Evolutionary conservation across 2,329 filamentous ascomycete genomes (phyloP).

Genomic region (Xylariaceae sp.): DNA sequence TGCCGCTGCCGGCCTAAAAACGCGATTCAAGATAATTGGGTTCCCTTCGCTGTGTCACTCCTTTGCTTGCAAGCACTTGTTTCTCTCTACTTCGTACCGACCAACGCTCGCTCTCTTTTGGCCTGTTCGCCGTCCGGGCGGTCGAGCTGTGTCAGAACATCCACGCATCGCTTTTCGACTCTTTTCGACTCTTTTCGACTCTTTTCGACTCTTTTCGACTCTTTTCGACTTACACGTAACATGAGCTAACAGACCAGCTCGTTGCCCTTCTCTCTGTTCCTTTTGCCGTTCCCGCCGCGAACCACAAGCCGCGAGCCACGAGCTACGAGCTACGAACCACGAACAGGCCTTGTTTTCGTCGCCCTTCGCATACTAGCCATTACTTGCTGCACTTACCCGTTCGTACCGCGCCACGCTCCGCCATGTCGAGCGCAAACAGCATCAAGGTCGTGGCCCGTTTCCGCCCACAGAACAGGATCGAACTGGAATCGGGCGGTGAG

Average conservation of each 20-base stretch:
- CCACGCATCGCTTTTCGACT: not conserved
- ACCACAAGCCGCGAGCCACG: not conserved
- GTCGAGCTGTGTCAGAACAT: constrained; percentile 24
- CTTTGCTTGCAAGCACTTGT: constrained; percentile 1
- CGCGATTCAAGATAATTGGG: constrained; percentile 16
- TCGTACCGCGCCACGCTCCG: constrained; percentile 31
- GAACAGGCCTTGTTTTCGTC: not conserved
- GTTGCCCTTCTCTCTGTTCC: constrained; percentile 7
- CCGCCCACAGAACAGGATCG: constrained; percentile 92
- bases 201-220: no score
- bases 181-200: no score
- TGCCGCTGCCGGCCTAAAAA: constrained; percentile 10
- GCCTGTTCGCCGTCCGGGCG: constrained; percentile 32
- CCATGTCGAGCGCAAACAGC: constrained; percentile 58
- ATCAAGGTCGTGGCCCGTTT: constrained; percentile 96
- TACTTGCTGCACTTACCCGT: constrained; percentile 27
- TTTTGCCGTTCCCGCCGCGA: constrained; percentile 6
- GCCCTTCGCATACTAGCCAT: not conserved
- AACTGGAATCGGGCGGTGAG: constrained; percentile 84
- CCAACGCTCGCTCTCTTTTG: constrained; percentile 20
- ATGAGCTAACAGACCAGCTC: constrained; percentile 29
- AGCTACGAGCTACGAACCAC: not conserved
- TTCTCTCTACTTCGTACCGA: constrained; percentile 7
- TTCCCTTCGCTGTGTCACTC: constrained; percentile 1
- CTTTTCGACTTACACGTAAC: constrained; percentile 24